These are phyloP conservation scores for Tuber borchii DNA, from an alignment of 495 filamentous ascomycete species.

Conservation along the genomic window DNA sequence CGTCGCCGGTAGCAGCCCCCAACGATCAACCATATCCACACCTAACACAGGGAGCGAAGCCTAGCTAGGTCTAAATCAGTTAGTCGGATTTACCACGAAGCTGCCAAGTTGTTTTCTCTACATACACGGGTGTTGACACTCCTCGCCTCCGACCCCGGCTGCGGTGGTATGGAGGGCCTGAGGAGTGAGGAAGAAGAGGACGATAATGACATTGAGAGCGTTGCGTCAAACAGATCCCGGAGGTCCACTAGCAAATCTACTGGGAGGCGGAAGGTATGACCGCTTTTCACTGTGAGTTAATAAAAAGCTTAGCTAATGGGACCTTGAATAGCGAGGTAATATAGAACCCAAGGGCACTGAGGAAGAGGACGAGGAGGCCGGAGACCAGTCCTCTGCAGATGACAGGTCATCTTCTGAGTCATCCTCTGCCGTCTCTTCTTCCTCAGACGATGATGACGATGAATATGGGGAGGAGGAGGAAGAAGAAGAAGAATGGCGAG, in stretches of 20 bases:
- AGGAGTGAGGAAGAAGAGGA: slow-evolving; percentile 39
- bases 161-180: slow-evolving; percentile 39
- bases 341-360: slow-evolving; percentile 48
- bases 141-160: slow-evolving; percentile 41
- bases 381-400: slow-evolving; percentile 48
- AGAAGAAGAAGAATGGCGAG: slow-evolving; percentile 51
- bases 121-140: slow-evolving; percentile 40
- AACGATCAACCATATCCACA: neutral
- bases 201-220: slow-evolving; percentile 35
- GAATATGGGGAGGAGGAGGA: slow-evolving; percentile 40
- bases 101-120: slow-evolving; percentile 43
- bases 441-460: slow-evolving; percentile 47
- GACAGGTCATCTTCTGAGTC: slow-evolving; percentile 64
- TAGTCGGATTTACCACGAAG: slow-evolving; percentile 16
- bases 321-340: slow-evolving; percentile 44
- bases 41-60: neutral
- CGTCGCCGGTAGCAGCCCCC: neutral
- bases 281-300: neutral
- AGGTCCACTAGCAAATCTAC: slow-evolving; percentile 29
- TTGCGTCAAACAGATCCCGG: slow-evolving; percentile 31
- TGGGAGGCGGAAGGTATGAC: slow-evolving; percentile 37
- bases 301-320: slow-evolving; percentile 40
- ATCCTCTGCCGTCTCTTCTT: slow-evolving; percentile 61
- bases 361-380: slow-evolving; percentile 47
- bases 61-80: neutral